Evolutionary conservation across 768 basidiomycete species (phyloP).

Genomic region (Leucocoprinus leucothites): DNA sequence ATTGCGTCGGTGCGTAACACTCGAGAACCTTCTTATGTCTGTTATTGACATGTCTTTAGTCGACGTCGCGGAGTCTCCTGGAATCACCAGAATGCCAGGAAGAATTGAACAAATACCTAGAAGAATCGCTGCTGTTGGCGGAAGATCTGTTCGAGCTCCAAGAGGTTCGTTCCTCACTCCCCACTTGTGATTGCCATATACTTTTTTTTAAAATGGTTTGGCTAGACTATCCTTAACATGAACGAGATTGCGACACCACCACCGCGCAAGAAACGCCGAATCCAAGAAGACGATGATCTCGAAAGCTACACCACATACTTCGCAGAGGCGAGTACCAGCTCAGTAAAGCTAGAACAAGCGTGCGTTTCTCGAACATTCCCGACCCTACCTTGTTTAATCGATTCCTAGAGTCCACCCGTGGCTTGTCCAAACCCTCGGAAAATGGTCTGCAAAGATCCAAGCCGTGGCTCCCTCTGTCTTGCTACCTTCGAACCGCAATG

Average conservation of each 20-base stretch:
- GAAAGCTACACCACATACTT: slow-evolving; percentile 35
- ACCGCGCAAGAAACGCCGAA: slow-evolving; percentile 55
- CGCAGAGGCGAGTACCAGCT: slow-evolving; percentile 37
- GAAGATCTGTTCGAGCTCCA: slow-evolving; percentile 69
- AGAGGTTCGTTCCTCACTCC: slow-evolving; percentile 43
- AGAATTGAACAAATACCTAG: slow-evolving; percentile 50
- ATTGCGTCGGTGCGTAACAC: slow-evolving; percentile 55
- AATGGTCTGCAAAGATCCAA: slow-evolving; percentile 97
- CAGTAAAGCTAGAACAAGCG: slow-evolving; percentile 48
- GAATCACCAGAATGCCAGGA: slow-evolving; percentile 38
- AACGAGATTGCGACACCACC: slow-evolving; percentile 49
- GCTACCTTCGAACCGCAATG: slow-evolving; percentile 63
- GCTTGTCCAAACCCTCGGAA: slow-evolving; percentile 73
- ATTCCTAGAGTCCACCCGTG: slow-evolving; percentile 61
- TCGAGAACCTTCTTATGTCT: not conserved
- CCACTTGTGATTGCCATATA: not conserved
- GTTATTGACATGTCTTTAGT: slow-evolving; percentile 23
- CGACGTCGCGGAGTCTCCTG: slow-evolving; percentile 30
- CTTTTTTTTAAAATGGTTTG: not conserved
- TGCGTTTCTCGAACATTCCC: slow-evolving; percentile 28
- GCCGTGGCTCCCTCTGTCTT: slow-evolving; percentile 83
- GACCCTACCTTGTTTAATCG: slow-evolving; percentile 5
- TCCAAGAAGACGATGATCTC: slow-evolving; percentile 28
- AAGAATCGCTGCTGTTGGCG: slow-evolving; percentile 57
- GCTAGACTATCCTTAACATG: slow-evolving; percentile 40